Evolutionary conservation across 495 filamentous ascomycete genomes (phyloP).

Genomic region (Parmelia sp.): DNA sequence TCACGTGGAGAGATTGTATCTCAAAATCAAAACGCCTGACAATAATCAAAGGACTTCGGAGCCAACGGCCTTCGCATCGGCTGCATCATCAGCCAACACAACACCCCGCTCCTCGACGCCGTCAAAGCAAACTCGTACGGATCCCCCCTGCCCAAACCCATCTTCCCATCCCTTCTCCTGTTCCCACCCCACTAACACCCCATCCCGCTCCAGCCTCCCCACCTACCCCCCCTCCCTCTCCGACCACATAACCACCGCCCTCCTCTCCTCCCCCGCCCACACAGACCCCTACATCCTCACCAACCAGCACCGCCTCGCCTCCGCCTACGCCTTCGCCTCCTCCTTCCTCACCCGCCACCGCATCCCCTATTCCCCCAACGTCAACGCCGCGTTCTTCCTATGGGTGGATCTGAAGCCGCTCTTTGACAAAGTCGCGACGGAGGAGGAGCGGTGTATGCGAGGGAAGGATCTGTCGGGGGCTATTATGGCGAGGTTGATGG

Average conservation of each 20-base stretch:
- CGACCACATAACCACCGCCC: conserved; percentile 4
- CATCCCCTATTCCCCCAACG: conserved; percentile 28
- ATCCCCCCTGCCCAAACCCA: background rate
- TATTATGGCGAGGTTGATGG: conserved; percentile 34
- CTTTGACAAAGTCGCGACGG: conserved; percentile 25
- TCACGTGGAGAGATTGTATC: conserved; percentile 50
- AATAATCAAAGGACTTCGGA: background rate
- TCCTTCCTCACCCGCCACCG: background rate
- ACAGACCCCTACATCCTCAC: conserved; percentile 2
- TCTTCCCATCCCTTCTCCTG: background rate
- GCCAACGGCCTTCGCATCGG: conserved; percentile 3
- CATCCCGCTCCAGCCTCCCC: background rate
- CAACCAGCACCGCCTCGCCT: background rate
- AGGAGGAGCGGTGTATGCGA: conserved; percentile 28
- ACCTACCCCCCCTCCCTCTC: background rate
- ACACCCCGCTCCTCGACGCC: background rate
- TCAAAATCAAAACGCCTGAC: conserved; percentile 39
- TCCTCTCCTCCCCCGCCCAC: background rate
- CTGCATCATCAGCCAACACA: conserved; percentile 5
- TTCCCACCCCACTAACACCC: background rate
- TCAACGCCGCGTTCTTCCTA: conserved; percentile 54
- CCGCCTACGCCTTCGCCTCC: background rate
- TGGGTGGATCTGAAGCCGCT: conserved; percentile 48
- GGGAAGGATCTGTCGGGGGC: conserved; percentile 20
- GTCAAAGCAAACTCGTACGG: background rate